A percentile compares a stretch with the other conserved stretches of the same genome.
These are phyloP conservation scores for Gloeostereum incarnatum DNA, from an alignment of 768 basidiomycete genomes.

Conservation along the genomic window DNA sequence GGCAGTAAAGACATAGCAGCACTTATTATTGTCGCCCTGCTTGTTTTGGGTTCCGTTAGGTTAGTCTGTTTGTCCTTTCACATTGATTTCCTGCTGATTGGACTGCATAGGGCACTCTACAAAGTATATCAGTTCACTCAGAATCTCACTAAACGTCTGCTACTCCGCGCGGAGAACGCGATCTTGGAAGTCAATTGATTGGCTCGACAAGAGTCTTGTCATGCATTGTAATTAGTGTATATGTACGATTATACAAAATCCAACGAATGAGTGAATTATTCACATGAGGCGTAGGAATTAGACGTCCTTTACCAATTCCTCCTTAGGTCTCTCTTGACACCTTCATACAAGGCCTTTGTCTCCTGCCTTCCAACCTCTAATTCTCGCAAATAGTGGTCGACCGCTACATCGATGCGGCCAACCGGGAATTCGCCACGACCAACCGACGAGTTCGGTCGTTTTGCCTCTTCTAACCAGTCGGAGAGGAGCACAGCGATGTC, in stretches of 20 bases:
- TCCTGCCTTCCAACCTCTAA: slow-evolving; percentile 52
- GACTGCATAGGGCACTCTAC: slow-evolving; percentile 46
- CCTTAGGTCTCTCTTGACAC: slow-evolving; percentile 61
- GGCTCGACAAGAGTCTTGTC: slow-evolving; percentile 1
- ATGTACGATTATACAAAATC: slow-evolving; percentile 4
- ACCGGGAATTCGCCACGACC: slow-evolving; percentile 67
- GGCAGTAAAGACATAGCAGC: slow-evolving; percentile 56
- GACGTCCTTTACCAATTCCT: slow-evolving; percentile 51
- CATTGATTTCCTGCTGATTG: neutral
- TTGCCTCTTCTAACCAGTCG: slow-evolving; percentile 77
- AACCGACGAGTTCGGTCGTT: slow-evolving; percentile 57
- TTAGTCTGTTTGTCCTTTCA: slow-evolving; percentile 16
- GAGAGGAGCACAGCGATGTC: slow-evolving; percentile 74
- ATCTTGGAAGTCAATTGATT: slow-evolving; percentile 64
- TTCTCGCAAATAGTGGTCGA: slow-evolving; percentile 69
- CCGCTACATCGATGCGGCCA: slow-evolving; percentile 61
- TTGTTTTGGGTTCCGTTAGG: slow-evolving; percentile 59
- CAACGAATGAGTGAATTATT: neutral
- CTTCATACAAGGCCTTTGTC: slow-evolving; percentile 58
- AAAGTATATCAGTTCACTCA: slow-evolving; percentile 64
- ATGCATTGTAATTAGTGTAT: slow-evolving; percentile 4
- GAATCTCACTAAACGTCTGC: slow-evolving; percentile 42
- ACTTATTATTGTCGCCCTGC: slow-evolving; percentile 50
- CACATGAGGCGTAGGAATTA: no score
- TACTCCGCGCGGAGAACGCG: slow-evolving; percentile 69